Conservation (phyloP, 768 basidiomycete species). For the Macrocybe gigantea region DNA sequence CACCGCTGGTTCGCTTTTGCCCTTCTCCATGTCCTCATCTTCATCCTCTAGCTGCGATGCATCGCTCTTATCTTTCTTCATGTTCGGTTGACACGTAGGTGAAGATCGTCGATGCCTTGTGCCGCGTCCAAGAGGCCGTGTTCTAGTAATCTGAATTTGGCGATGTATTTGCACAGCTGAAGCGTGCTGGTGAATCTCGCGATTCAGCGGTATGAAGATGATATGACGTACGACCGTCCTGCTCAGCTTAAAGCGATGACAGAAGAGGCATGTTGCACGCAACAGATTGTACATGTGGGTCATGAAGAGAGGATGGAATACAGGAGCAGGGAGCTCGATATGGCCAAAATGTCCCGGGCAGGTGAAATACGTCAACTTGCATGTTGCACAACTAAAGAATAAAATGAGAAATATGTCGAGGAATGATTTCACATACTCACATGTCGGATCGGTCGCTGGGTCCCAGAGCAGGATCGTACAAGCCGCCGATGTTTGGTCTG, state of each 20-base stretch:
- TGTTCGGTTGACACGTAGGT: slow-evolving; percentile 31
- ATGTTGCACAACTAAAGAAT: slow-evolving; percentile 78
- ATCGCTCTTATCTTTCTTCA: slow-evolving; percentile 5
- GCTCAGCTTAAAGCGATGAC: slow-evolving; percentile 84
- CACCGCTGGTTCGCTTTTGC: slow-evolving; percentile 35
- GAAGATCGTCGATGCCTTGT: slow-evolving; percentile 65
- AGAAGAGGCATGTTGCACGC: slow-evolving; percentile 87
- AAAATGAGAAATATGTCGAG: slow-evolving; percentile 9
- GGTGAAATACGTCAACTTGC: slow-evolving; percentile 85
- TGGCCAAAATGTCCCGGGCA: slow-evolving; percentile 99
- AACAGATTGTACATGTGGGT: slow-evolving; percentile 82
- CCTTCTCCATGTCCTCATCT: slow-evolving; percentile 28
- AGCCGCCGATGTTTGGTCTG: slow-evolving; percentile 83
- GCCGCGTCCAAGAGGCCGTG: slow-evolving; percentile 84
- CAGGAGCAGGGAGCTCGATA: slow-evolving; percentile 91
- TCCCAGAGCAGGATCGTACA: slow-evolving; percentile 94
- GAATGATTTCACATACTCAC: slow-evolving; percentile 42
- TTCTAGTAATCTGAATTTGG: slow-evolving; percentile 84
- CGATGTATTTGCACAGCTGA: slow-evolving; percentile 78
- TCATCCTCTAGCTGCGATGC: slow-evolving; percentile 24
- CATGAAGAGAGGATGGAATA: slow-evolving; percentile 97
- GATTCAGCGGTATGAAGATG: background rate
- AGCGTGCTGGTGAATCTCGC: slow-evolving; percentile 3
- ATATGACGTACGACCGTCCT: slow-evolving; percentile 52
- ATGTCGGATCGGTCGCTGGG: slow-evolving; percentile 87